Evolutionary conservation across 768 basidiomycete genomes (phyloP).

Genomic region (Boletus sp.): DNA sequence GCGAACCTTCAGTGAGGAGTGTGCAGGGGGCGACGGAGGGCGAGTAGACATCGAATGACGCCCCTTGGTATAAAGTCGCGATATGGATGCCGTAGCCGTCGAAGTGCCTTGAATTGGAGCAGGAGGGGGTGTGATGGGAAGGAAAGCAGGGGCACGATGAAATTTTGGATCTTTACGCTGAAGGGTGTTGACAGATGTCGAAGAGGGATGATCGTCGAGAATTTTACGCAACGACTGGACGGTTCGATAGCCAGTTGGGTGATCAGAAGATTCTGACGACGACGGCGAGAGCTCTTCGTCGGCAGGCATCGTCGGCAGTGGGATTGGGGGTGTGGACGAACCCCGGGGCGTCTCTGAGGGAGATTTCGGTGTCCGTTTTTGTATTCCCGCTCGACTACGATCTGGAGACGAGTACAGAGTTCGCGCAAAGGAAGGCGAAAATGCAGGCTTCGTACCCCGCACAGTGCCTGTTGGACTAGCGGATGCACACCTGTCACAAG

Average conservation of each 20-base stretch:
- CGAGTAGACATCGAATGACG: conserved; percentile 61
- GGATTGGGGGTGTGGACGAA: conserved; percentile 10
- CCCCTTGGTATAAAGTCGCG: conserved; percentile 68
- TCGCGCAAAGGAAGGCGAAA: conserved; percentile 17
- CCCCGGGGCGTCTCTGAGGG: conserved; percentile 34
- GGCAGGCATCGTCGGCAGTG: conserved; percentile 52
- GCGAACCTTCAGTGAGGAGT: conserved; percentile 44
- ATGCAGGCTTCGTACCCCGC: conserved; percentile 14
- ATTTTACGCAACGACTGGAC: conserved; percentile 69
- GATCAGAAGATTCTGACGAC: conserved; percentile 55
- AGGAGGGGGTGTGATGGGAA: conserved; percentile 45
- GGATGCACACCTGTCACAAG: conserved; percentile 35
- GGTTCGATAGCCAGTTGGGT: conserved; percentile 55
- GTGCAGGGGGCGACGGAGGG: conserved; percentile 57
- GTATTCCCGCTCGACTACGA: conserved; percentile 8
- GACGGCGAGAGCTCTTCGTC: conserved; percentile 52
- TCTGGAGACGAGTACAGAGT: conserved; percentile 10
- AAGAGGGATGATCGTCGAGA: conserved; percentile 50
- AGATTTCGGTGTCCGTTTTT: conserved; percentile 17
- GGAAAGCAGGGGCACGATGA: conserved; percentile 28
- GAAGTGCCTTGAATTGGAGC: conserved; percentile 60
- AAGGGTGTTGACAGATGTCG: conserved; percentile 22
- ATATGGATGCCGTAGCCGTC: conserved; percentile 74
- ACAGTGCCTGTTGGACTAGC: conserved; percentile 30
- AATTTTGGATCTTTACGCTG: conserved; percentile 11